A percentile compares a stretch with the other conserved stretches of the same genome.
phyloP scores from a whole-genome alignment of 1,139 yeast genomes.

The Saccharomycopsis hybrid region DNA sequence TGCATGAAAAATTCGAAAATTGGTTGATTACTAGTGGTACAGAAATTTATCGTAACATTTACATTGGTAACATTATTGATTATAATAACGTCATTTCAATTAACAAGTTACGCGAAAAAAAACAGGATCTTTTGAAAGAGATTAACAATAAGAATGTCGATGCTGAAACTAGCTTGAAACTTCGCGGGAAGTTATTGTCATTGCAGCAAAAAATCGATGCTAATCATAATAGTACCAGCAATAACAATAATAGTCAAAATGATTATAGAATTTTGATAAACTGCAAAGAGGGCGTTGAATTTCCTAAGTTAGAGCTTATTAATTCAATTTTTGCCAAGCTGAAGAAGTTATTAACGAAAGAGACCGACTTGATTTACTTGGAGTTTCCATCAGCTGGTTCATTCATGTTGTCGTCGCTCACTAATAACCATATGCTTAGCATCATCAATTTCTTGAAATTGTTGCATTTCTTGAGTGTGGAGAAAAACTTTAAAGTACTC shows the following conservation, averaged over 20 bases:
- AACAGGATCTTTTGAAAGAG: slow-evolving; percentile 4
- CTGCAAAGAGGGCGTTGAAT: slow-evolving; percentile 21
- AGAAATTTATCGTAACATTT: slow-evolving; percentile 19
- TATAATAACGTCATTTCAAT: slow-evolving; percentile 19
- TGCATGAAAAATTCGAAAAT: slow-evolving; percentile 21
- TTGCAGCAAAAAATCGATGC: slow-evolving; percentile 15
- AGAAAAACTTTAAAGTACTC: slow-evolving; percentile 17
- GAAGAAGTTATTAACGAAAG: slow-evolving; percentile 12
- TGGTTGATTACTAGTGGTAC: slow-evolving; percentile 21
- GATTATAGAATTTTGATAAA: slow-evolving; percentile 19
- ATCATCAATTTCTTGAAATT: slow-evolving; percentile 19
- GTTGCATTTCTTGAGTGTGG: slow-evolving; percentile 14
- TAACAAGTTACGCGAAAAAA: slow-evolving; percentile 15
- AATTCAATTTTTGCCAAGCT: slow-evolving; percentile 9
- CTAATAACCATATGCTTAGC: slow-evolving; percentile 15
- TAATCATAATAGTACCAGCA: neutral
- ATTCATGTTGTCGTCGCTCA: slow-evolving; percentile 8
- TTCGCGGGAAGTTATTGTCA: slow-evolving; percentile 11
- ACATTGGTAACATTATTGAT: slow-evolving; percentile 21
- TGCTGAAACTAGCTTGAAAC: neutral
- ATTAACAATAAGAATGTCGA: neutral
- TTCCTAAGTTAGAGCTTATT: slow-evolving; percentile 17
- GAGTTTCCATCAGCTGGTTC: slow-evolving; percentile 22
- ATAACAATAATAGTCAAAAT: neutral
- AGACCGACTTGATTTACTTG: slow-evolving; percentile 18